Percentiles rank a stretch among this genome's conserved stretches.
Evolutionary conservation across 176 grass and related monocot species (phyloP).

Genomic region (Avena eriantha): DNA sequence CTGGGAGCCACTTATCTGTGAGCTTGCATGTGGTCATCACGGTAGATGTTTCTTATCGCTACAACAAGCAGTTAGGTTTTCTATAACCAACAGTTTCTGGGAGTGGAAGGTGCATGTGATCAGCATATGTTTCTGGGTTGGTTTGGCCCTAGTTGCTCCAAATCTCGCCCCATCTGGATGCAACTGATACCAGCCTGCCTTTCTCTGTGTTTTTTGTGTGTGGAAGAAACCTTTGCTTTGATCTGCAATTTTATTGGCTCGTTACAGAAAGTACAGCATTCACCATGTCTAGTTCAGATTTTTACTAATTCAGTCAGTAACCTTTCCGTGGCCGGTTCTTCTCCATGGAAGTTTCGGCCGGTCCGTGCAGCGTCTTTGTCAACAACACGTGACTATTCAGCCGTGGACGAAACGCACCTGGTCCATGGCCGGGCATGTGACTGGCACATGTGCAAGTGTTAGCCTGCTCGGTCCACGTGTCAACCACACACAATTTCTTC

Average conservation of each 20-base stretch:
- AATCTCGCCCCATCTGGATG: slow-evolving; percentile 5
- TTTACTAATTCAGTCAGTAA: slow-evolving; percentile 1
- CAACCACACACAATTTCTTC: neutral
- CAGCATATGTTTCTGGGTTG: slow-evolving; percentile 27
- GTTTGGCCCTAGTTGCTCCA: slow-evolving; percentile 33
- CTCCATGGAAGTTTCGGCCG: neutral
- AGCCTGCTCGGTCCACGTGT: neutral
- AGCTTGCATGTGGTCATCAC: slow-evolving; percentile 31
- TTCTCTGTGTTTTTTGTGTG: neutral
- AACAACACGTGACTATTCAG: neutral
- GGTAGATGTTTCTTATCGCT: slow-evolving; percentile 14
- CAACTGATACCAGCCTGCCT: slow-evolving; percentile 30
- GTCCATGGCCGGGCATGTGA: slow-evolving; percentile 9
- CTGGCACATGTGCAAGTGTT: neutral
- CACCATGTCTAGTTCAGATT: neutral
- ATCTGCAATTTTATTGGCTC: neutral
- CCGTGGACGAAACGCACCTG: neutral
- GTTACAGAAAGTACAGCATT: neutral
- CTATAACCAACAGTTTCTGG: slow-evolving; percentile 20
- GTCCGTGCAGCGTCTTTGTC: neutral
- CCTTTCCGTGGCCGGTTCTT: neutral
- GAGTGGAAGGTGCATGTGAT: slow-evolving; percentile 17
- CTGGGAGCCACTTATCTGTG: slow-evolving; percentile 13
- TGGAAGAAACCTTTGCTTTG: neutral
- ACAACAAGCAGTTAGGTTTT: slow-evolving; percentile 37